phyloP scores from a whole-genome alignment of 2,329 filamentous ascomycete genomes.

The Elsinoe ampelina region DNA sequence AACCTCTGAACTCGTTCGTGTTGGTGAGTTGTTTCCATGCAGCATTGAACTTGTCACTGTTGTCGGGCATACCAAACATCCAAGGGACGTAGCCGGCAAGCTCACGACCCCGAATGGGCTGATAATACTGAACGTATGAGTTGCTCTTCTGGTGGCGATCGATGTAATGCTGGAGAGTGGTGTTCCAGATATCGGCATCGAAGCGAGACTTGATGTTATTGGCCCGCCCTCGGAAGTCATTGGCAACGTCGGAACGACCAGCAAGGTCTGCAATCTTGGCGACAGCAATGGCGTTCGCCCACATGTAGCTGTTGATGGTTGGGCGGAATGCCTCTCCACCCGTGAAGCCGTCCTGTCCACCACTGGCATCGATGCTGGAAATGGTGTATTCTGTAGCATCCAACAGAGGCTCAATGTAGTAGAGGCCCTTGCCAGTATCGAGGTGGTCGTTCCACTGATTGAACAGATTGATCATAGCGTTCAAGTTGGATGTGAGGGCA shows the following conservation, averaged over 20 bases:
- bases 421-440: conserved; percentile 33
- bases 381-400: conserved; percentile 41
- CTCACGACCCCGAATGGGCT: conserved; percentile 36
- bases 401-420: conserved; percentile 35
- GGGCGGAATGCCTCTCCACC: conserved; percentile 36
- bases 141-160: conserved; percentile 35
- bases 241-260: conserved; percentile 19
- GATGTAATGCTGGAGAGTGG: conserved; percentile 36
- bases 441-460: conserved; percentile 32
- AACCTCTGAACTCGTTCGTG: conserved; percentile 27
- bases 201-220: conserved; percentile 30
- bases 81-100: conserved; percentile 37
- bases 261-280: conserved; percentile 31
- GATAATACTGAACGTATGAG: conserved; percentile 31
- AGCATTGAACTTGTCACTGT: conserved; percentile 29
- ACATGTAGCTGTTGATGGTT: conserved; percentile 38
- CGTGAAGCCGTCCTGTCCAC: conserved; percentile 33
- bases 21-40: conserved; percentile 33
- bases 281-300: conserved; percentile 36
- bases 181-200: conserved; percentile 36
- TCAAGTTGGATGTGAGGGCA: conserved; percentile 26
- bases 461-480: conserved; percentile 31
- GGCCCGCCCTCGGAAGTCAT: conserved; percentile 23
- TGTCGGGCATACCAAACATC: conserved; percentile 35
- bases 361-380: conserved; percentile 34